Percentiles rank a stretch among this genome's conserved stretches.
phyloP scores from a whole-genome alignment of 2,329 filamentous ascomycete species.

The Trichophyton equinum region DNA sequence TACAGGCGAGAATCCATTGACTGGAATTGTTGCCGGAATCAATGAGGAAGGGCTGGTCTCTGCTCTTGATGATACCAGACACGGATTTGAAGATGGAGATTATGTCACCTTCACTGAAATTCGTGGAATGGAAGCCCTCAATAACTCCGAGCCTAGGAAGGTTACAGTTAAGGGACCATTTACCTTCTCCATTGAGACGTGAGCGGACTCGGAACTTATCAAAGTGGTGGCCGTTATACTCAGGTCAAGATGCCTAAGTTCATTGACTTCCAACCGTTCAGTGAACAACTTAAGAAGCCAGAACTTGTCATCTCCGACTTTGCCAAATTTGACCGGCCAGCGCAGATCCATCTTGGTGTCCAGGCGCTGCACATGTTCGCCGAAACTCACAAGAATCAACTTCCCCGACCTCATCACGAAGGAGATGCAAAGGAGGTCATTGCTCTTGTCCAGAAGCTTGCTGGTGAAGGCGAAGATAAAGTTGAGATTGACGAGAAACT shows the following conservation, averaged over 20 bases:
- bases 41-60: conserved; percentile 84
- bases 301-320: conserved; percentile 89
- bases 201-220: conserved; percentile 71
- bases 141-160: conserved; percentile 72
- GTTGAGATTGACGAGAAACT: conserved; percentile 84
- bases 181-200: conserved; percentile 93
- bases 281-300: conserved; percentile 66
- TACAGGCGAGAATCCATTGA: conserved; percentile 77
- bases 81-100: conserved; percentile 92
- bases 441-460: conserved; percentile 61
- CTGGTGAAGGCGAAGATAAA: conserved; percentile 53
- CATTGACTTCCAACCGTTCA: conserved; percentile 74
- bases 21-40: conserved; percentile 80
- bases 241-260: conserved; percentile 99
- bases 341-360: conserved; percentile 81
- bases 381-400: conserved; percentile 54
- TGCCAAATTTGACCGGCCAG: conserved; percentile 91
- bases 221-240: conserved; percentile 76
- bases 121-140: conserved; percentile 81
- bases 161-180: conserved; percentile 91
- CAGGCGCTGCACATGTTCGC: conserved; percentile 84
- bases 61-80: conserved; percentile 83
- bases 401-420: conserved; percentile 74
- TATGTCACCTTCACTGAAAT: conserved; percentile 91
- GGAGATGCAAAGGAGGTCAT: conserved; percentile 69